Percentiles rank a stretch among this genome's conserved stretches.
These are phyloP conservation scores for Solanum gracilifrons DNA, from an alignment of 257 asterid genomes.

Conservation along the genomic window DNA sequence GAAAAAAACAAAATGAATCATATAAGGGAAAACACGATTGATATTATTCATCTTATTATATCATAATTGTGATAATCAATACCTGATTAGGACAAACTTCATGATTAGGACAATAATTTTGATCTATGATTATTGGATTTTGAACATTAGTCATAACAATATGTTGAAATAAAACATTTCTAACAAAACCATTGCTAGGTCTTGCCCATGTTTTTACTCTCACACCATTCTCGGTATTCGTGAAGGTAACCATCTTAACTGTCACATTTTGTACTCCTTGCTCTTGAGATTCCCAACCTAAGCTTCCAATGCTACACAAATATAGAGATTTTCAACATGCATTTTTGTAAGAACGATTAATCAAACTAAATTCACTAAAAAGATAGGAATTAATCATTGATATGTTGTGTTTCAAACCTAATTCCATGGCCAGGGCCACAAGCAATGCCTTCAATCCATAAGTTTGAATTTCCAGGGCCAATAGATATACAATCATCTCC, in stretches of 20 bases:
- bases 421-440: constrained; percentile 34
- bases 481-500: constrained; percentile 28
- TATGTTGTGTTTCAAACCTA: constrained; percentile 5
- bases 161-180: background rate
- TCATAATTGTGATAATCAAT: background rate
- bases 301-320: constrained; percentile 10
- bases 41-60: too few species aligned
- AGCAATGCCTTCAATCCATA: constrained; percentile 10
- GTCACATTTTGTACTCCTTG: constrained; percentile 10
- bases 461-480: constrained; percentile 19
- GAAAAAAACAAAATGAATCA: background rate
- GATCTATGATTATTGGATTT: constrained; percentile 14
- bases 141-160: constrained; percentile 4
- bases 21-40: background rate
- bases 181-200: constrained; percentile 9
- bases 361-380: background rate
- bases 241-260: background rate
- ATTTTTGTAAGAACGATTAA: background rate
- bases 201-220: constrained; percentile 14
- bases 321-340: background rate
- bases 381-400: background rate
- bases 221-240: background rate
- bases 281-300: constrained; percentile 3
- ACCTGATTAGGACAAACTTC: constrained; percentile 6
- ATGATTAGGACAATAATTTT: constrained; percentile 7